Conservation (phyloP, 2,329 filamentous ascomycete genomes). For the Trichoderma sp. region DNA sequence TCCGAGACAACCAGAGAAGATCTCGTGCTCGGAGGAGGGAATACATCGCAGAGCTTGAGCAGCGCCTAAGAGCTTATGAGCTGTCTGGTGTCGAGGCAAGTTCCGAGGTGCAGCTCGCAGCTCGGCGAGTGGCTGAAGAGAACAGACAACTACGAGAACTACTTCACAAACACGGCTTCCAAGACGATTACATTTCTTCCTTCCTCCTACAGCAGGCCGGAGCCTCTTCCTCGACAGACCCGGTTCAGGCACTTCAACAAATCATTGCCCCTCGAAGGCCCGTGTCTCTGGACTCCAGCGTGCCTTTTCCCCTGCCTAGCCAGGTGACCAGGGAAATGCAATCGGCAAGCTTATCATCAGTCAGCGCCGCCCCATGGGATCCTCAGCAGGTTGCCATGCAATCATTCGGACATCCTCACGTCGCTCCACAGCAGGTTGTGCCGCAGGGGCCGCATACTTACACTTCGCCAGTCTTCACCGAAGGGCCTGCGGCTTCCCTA, state of each 20-base stretch:
- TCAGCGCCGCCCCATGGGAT: constrained; percentile 36
- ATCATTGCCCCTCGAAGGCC: constrained; percentile 38
- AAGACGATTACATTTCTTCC: constrained; percentile 52
- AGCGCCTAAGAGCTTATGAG: constrained; percentile 59
- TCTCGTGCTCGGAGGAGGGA: constrained; percentile 73
- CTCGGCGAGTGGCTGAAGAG: constrained; percentile 66
- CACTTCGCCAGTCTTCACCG: constrained; percentile 13
- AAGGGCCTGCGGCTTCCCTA: constrained; percentile 6
- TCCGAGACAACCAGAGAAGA: constrained; percentile 74
- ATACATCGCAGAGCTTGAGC: constrained; percentile 68
- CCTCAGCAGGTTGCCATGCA: constrained; percentile 29
- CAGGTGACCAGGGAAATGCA: constrained; percentile 36
- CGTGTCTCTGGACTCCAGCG: constrained; percentile 29
- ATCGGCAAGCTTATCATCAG: constrained; percentile 34
- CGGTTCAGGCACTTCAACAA: constrained; percentile 38
- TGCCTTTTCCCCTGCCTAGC: constrained; percentile 31
- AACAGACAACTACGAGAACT: constrained; percentile 63
- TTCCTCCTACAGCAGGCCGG: constrained; percentile 33
- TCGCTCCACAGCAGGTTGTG: neutral
- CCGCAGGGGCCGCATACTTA: constrained; percentile 10
- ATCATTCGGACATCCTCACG: constrained; percentile 29
- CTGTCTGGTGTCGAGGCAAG: constrained; percentile 65
- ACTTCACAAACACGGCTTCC: constrained; percentile 56
- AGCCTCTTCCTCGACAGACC: constrained; percentile 19
- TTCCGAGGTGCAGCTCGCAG: constrained; percentile 69